These are phyloP conservation scores for Citrus australasica DNA, from an alignment of 345 rosid genomes.

Conservation along the genomic window DNA sequence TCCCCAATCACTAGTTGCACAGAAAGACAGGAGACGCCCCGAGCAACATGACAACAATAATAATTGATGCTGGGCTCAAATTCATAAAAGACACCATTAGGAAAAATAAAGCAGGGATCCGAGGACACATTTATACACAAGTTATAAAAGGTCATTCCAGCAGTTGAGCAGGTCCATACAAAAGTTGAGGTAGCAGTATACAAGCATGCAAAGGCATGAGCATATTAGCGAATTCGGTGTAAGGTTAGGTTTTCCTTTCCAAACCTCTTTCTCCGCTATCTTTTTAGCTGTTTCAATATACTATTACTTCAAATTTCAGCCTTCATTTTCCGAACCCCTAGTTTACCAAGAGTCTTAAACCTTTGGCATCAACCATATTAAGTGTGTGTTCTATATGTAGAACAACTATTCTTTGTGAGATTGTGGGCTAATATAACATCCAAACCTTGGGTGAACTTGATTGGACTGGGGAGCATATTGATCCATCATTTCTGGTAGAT, in stretches of 20 bases:
- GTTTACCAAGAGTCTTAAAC: background rate
- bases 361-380: background rate
- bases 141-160: background rate
- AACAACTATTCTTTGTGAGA: background rate
- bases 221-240: background rate
- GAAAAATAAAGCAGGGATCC: background rate
- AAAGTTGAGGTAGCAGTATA: background rate
- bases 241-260: background rate
- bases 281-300: background rate
- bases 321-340: background rate
- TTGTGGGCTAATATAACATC: background rate
- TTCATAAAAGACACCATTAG: background rate
- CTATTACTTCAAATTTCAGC: background rate
- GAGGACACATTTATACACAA: background rate
- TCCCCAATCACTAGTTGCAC: background rate
- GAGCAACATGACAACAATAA: background rate
- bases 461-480: constrained; percentile 50
- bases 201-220: background rate
- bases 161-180: background rate
- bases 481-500: constrained; percentile 47
- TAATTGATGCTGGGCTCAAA: background rate
- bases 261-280: background rate
- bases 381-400: background rate
- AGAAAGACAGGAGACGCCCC: background rate
- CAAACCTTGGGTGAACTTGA: constrained; percentile 62